These are phyloP conservation scores for Parastagonospora avenae DNA, from an alignment of 2,329 filamentous ascomycete species.

Conservation along the genomic window DNA sequence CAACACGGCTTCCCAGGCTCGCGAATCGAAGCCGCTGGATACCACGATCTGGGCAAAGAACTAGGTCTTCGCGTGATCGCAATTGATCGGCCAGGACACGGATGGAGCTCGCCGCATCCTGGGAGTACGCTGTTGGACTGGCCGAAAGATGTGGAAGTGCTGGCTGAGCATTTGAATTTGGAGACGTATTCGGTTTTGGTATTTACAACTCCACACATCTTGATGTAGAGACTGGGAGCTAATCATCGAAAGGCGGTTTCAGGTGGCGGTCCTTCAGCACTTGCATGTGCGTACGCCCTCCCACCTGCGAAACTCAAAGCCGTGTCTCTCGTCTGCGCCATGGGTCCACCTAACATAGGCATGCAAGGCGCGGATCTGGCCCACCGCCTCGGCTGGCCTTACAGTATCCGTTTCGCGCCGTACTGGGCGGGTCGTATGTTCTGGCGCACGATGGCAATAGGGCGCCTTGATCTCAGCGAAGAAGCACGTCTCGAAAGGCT, in stretches of 20 bases:
- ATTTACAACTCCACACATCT: conserved; percentile 7
- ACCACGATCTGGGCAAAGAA: conserved; percentile 26
- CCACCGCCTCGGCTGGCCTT: conserved; percentile 37
- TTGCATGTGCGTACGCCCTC: conserved; percentile 32
- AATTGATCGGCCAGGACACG: conserved; percentile 35
- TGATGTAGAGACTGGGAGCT: neutral
- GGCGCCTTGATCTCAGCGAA: conserved; percentile 41
- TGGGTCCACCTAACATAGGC: conserved; percentile 45
- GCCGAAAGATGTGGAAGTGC: conserved; percentile 28
- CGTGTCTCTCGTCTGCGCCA: conserved; percentile 34
- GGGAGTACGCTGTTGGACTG: conserved; percentile 26
- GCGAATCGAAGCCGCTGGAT: conserved; percentile 32
- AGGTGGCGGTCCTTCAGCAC: conserved; percentile 40
- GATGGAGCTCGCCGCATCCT: conserved; percentile 31
- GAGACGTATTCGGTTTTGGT: conserved; percentile 32
- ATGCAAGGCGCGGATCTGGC: conserved; percentile 31
- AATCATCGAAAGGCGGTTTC: conserved; percentile 29
- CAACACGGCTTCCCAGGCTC: conserved; percentile 39
- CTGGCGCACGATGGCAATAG: conserved; percentile 22
- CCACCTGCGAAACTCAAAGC: conserved; percentile 27
- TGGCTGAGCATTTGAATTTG: conserved; percentile 27
- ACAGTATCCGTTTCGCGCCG: conserved; percentile 34
- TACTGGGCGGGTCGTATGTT: conserved; percentile 28
- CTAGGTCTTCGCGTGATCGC: conserved; percentile 32
- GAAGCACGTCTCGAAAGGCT: conserved; percentile 25